phyloP scores from a whole-genome alignment of 257 asterid genomes.

The Hygrophila difformis region DNA sequence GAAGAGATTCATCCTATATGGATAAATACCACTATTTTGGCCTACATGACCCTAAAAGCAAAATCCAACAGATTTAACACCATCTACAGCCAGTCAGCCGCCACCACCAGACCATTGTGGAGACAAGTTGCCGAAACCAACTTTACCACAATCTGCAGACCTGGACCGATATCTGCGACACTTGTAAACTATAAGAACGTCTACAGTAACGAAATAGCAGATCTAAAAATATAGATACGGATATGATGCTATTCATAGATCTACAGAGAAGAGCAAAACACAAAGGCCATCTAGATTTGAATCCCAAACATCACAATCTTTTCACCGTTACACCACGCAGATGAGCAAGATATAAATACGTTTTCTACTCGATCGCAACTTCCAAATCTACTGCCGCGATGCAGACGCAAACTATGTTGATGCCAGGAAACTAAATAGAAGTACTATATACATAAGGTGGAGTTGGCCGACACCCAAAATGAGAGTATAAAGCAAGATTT shows the following conservation, averaged over 20 bases:
- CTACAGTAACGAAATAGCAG: slow-evolving; percentile 12
- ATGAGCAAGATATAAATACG: background rate
- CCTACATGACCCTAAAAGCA: slow-evolving; percentile 5
- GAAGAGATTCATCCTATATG: background rate
- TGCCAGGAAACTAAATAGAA: too few relatives aligned
- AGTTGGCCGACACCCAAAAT: slow-evolving; percentile 7
- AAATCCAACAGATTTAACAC: slow-evolving; percentile 9
- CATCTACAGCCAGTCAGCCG: slow-evolving; percentile 5
- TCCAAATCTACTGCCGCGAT: slow-evolving; percentile 11
- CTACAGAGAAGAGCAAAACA: slow-evolving; percentile 1
- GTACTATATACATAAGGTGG: too few relatives aligned
- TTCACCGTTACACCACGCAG: slow-evolving; percentile 1
- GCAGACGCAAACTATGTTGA: background rate
- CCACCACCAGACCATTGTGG: background rate
- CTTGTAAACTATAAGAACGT: background rate
- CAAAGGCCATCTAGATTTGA: slow-evolving; percentile 13
- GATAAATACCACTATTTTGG: background rate
- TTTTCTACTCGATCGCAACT: slow-evolving; percentile 10
- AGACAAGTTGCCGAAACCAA: background rate
- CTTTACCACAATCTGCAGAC: background rate
- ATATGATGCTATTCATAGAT: background rate
- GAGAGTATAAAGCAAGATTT: background rate
- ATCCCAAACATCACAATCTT: slow-evolving; percentile 11
- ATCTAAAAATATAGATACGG: slow-evolving; percentile 15
- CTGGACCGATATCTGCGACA: slow-evolving; percentile 3